These are phyloP conservation scores for Penicillium canariense DNA, from an alignment of 495 filamentous ascomycete species.

Conservation along the genomic window DNA sequence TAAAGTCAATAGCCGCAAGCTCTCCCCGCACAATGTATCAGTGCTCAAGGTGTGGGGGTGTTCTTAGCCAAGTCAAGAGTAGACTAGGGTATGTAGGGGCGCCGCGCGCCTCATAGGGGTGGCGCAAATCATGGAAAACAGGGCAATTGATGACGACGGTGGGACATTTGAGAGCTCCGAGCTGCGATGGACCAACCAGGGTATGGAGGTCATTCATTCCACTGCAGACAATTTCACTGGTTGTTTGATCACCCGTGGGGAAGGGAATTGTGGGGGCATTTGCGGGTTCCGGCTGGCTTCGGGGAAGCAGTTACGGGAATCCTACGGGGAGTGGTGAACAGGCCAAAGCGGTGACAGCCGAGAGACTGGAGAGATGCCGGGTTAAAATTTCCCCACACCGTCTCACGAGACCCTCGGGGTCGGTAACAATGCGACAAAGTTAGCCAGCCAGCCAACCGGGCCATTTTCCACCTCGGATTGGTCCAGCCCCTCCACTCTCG, in stretches of 20 bases:
- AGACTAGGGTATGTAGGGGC: background rate
- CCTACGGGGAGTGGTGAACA: background rate
- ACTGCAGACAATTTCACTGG: background rate
- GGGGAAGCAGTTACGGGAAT: background rate
- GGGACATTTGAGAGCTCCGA: background rate
- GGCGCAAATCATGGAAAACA: background rate
- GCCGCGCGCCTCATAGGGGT: background rate
- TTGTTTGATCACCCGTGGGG: too few relatives aligned
- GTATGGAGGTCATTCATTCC: background rate
- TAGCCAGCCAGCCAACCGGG: background rate
- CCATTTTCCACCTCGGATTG: background rate
- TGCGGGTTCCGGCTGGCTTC: background rate
- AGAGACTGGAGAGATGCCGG: background rate
- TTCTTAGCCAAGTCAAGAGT: background rate
- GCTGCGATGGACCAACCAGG: background rate
- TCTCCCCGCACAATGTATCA: background rate
- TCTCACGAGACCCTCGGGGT: background rate
- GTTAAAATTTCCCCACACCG: background rate
- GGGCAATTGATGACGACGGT: background rate
- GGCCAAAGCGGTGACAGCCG: background rate
- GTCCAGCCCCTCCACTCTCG: background rate
- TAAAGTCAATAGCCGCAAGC: too few relatives aligned
- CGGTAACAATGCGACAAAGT: background rate
- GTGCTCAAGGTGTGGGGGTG: background rate
- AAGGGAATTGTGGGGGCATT: background rate